Conservation (phyloP, 306 rosid species). For the Parietaria judaica region DNA sequence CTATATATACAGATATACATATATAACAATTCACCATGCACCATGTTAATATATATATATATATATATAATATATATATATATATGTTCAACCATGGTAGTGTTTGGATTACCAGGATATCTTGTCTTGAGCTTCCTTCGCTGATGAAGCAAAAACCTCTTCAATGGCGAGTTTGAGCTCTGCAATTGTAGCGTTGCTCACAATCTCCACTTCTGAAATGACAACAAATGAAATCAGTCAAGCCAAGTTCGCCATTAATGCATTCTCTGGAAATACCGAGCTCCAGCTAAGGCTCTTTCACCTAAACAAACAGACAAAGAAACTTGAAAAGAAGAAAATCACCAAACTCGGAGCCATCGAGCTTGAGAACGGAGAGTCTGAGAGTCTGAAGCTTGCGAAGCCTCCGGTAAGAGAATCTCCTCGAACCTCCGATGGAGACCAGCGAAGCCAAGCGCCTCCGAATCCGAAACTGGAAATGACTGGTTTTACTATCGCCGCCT, state of each 20-base stretch:
- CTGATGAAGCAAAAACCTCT: constrained; percentile 26
- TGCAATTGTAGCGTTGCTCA: constrained; percentile 32
- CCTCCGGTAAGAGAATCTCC: constrained; percentile 13
- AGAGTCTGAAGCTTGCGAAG: constrained; percentile 28
- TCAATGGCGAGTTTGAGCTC: constrained; percentile 36
- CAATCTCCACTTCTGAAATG: constrained; percentile 25
- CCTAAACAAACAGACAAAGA: background rate
- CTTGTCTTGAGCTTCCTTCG: constrained; percentile 20
- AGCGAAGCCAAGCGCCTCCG: constrained; percentile 22
- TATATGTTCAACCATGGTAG: too few relatives aligned
- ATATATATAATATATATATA: too few relatives aligned
- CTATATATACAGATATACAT: constrained; percentile 9
- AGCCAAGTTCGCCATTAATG: background rate
- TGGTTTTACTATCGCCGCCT: background rate
- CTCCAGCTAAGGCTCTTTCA: too few relatives aligned
- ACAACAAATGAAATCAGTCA: background rate
- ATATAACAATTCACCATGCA: background rate
- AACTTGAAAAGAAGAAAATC: background rate
- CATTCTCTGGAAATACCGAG: too few relatives aligned
- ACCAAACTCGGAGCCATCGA: constrained; percentile 46
- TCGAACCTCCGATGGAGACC: constrained; percentile 4
- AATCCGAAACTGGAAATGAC: constrained; percentile 16
- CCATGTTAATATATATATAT: too few relatives aligned
- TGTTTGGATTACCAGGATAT: constrained; percentile 29
- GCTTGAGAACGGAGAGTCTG: constrained; percentile 42